Conservation (phyloP, 495 filamentous ascomycete species). For the Geopyxis carbonaria region DNA sequence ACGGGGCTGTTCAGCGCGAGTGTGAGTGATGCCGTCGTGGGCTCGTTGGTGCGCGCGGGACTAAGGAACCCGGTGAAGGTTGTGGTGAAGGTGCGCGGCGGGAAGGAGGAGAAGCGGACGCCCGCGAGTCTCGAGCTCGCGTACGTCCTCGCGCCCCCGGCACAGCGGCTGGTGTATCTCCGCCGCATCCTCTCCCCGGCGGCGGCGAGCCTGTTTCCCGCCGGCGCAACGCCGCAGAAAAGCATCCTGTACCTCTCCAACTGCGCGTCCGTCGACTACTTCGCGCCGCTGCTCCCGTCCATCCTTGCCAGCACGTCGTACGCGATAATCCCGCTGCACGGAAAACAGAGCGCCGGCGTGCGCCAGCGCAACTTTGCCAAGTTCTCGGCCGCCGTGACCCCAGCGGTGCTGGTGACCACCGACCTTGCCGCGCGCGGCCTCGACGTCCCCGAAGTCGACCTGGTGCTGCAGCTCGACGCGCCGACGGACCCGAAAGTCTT, state of each 20-base stretch:
- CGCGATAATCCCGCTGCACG: constrained; percentile 64
- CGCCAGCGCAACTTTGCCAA: constrained; percentile 63
- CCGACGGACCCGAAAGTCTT: constrained; percentile 88
- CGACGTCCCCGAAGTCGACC: constrained; percentile 86
- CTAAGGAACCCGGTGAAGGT: constrained; percentile 88
- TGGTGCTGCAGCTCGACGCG: constrained; percentile 83
- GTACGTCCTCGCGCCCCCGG: constrained; percentile 57
- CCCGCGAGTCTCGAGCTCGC: constrained; percentile 84
- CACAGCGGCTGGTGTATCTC: constrained; percentile 58
- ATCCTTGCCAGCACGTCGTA: constrained; percentile 38
- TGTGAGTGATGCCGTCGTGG: constrained; percentile 69
- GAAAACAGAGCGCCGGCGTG: constrained; percentile 65
- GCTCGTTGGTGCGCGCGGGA: constrained; percentile 80
- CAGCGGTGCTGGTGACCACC: constrained; percentile 64
- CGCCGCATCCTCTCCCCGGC: constrained; percentile 45
- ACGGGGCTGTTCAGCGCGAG: constrained; percentile 90
- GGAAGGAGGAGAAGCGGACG: constrained; percentile 67
- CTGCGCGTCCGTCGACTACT: constrained; percentile 90
- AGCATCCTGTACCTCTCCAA: constrained; percentile 91
- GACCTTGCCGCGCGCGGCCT: constrained; percentile 58
- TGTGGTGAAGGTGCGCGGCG: constrained; percentile 57
- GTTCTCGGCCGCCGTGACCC: constrained; percentile 49
- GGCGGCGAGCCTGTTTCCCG: constrained; percentile 33
- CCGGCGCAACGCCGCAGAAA: constrained; percentile 41
- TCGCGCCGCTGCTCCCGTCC: constrained; percentile 52